phyloP scores from a whole-genome alignment of 2,329 filamentous ascomycete genomes.

The Diplodia intermedia region DNA sequence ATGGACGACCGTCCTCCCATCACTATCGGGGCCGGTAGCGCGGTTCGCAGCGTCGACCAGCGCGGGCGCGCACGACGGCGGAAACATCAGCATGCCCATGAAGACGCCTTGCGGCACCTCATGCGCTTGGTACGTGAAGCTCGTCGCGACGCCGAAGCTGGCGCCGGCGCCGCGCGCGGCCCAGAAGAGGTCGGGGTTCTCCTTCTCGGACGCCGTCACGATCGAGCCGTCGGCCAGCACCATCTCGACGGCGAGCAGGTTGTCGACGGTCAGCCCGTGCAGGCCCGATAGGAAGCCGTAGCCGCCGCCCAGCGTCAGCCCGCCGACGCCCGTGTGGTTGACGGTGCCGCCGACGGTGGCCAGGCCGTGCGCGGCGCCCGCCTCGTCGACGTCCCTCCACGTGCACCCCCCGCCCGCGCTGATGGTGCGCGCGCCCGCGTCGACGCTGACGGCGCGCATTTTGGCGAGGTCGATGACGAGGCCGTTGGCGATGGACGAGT shows the following conservation, averaged over 20 bases:
- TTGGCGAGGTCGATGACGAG: slow-evolving; percentile 62
- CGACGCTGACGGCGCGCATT: slow-evolving; percentile 59
- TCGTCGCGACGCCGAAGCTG: slow-evolving; percentile 52
- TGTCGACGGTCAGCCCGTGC: slow-evolving; percentile 63
- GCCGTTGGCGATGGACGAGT: slow-evolving; percentile 59
- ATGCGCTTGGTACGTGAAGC: slow-evolving; percentile 38
- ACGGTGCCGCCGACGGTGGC: slow-evolving; percentile 69
- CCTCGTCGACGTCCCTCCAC: slow-evolving; percentile 63
- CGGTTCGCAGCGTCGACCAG: neutral
- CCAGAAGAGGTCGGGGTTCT: slow-evolving; percentile 60
- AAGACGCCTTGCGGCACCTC: neutral
- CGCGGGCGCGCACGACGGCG: neutral
- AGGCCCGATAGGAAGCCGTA: slow-evolving; percentile 63
- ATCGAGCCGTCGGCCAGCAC: slow-evolving; percentile 52
- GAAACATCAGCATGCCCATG: slow-evolving; percentile 7
- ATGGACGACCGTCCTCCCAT: slow-evolving; percentile 3
- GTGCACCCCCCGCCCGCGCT: slow-evolving; percentile 59
- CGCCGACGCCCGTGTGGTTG: slow-evolving; percentile 68
- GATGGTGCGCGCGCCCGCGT: slow-evolving; percentile 52
- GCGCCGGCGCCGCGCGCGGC: slow-evolving; percentile 55
- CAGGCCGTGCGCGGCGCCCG: slow-evolving; percentile 58
- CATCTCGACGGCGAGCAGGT: slow-evolving; percentile 51
- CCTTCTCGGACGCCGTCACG: slow-evolving; percentile 48
- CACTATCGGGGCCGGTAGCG: neutral
- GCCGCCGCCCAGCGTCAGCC: slow-evolving; percentile 61